Evolutionary conservation across 1,284 basidiomycete species (phyloP), one percentile per base, ranked within the genome.

Genomic region (Cystobasidium sp.): DNA sequence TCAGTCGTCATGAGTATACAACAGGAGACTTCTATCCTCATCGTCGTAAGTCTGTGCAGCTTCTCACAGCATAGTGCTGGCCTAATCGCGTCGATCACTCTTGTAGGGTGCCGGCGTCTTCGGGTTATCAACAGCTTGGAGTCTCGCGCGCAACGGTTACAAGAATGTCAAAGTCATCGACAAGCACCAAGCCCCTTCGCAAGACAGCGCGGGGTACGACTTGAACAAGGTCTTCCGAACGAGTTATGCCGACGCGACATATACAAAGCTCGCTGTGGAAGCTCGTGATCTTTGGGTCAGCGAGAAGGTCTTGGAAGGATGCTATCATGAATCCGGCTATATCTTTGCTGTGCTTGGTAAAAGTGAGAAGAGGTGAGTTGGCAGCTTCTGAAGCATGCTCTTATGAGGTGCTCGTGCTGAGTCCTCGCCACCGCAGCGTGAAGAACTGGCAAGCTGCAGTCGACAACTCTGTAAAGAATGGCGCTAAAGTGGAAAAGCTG

Each of bases 51-150:
- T 22, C 12, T 20, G 12, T 20, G 5, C 14, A 2, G 20, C 9
- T 53, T 3, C 52, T 22, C 3, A 22, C 52, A 53, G 52, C 14
- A 9, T n/a, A 5, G 9, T 20, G 2, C 46, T 7, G 20, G 18
- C 20, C 10, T 22, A 31, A 37, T 14, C 6, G 24, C 24, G 37
- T 62, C 44, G 59, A 62, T 62, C 44, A 24, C 16, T 3, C 6
- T 31, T 56, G 14, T 22, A 75, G 74, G 75, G 75, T 4, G 81
- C 78, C 12, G 82, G 82, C 2, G 82, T 81, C 0, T 78, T 83
- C 31, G 82, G 81, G 0, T 80, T 79, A 7, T 82, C 82, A 0
- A 83, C 83, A 0, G 83, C 83, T 0, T 76, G 83, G 14, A 80
- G 82, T 59, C 79, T 83, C 0, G 68, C 79, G 8, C 77, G 81